Conservation (phyloP, 352 stramenopile species). For the Phytopythium montanum region DNA sequence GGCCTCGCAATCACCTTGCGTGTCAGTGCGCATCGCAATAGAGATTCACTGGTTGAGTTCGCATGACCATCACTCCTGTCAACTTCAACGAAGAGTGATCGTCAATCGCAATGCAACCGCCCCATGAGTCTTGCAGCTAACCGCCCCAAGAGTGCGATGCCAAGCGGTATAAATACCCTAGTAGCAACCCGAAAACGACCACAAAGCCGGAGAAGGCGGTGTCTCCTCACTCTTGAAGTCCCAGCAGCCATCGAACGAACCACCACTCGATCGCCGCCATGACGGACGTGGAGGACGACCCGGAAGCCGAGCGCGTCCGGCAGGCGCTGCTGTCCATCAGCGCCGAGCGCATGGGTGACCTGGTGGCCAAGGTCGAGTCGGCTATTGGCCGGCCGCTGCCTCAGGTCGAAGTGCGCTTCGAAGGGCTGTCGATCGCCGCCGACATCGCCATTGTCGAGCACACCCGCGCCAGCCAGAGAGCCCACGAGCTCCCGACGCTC, state of each 20-base stretch:
- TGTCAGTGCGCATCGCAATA: no score
- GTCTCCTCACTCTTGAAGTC: background rate
- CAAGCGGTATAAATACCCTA: no score
- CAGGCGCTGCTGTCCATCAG: slow-evolving; percentile 1
- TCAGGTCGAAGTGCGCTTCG: slow-evolving; percentile 31
- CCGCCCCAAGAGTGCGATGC: no score
- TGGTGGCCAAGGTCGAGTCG: slow-evolving; percentile 8
- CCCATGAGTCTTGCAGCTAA: no score
- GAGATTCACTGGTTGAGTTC: background rate
- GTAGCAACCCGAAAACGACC: no score
- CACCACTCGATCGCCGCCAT: background rate
- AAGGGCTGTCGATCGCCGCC: slow-evolving; percentile 19
- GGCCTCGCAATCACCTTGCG: no score
- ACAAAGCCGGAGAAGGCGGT: background rate
- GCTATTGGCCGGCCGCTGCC: slow-evolving; percentile 16
- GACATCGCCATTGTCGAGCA: slow-evolving; percentile 8
- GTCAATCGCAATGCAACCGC: background rate
- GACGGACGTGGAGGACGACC: slow-evolving; percentile 2
- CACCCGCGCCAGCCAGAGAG: background rate
- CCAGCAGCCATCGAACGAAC: background rate
- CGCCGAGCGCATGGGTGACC: background rate
- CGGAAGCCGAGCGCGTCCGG: background rate
- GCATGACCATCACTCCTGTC: background rate
- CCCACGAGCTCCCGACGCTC: slow-evolving; percentile 18
- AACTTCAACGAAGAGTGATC: background rate